Evolutionary conservation across 306 rosid genomes (phyloP), one percentile per base, ranked within the genome.

Genomic region (Mimosa pudica): DNA sequence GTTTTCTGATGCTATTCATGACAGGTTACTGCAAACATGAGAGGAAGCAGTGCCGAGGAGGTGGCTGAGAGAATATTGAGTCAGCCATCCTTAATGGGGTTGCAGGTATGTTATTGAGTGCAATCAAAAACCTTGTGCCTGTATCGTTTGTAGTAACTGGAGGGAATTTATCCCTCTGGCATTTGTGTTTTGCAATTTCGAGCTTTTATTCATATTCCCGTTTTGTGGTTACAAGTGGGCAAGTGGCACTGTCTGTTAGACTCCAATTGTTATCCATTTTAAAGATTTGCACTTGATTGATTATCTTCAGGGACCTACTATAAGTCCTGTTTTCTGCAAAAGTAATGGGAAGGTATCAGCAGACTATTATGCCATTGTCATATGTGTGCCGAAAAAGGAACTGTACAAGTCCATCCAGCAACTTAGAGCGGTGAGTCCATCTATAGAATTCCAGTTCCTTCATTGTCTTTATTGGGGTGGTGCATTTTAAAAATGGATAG

Each of bases 21-120:
- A 71, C 88, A 95, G 99, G 99, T 95, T 36, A 77, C 82, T 73
- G 99, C 99, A 85, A 95, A 95, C 87, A 88, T 95, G 97, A 91
- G 99, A 81, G 98, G 97, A 86, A 91, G 77, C 77, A 95, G 97
- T 74, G 93, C 91, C 44, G 92, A 87, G 80, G 98, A 89, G 86
- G 97, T 95, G 80, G 97, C 96, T 12, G 98, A 91, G 94, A 85
- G 93, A 78, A 81, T 95, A 79, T 79, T 95, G 80, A 93, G 96
- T 80, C 99, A 95, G 79, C 64, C 97, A 66, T 88, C 96, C 36
- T 85, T 95, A 66, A 58, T 87, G 66, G 98, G 99, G 75, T 79
- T 95, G 93, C 99, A 95, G 99, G 98, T 95, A 60, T 77, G 88
- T 42, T 83, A 67, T 55, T 75, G 45, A 65, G 76, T 35, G 45